Conservation (phyloP, 164 flowering plant species). For the Umbellularia californica region DNA sequence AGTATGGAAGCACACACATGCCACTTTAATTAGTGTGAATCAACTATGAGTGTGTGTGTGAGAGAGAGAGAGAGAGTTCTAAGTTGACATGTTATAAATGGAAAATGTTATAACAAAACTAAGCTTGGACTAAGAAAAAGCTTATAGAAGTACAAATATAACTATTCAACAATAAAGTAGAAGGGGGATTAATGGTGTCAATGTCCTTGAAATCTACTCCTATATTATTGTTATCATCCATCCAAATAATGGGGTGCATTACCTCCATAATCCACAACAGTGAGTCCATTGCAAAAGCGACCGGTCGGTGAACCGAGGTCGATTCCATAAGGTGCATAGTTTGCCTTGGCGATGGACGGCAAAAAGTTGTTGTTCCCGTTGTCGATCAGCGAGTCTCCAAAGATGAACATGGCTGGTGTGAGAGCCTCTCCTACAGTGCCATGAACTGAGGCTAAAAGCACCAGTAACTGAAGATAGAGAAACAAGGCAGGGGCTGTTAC, state of each 20-base stretch:
- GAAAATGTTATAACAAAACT: not conserved
- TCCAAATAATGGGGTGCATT: not conserved
- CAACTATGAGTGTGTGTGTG: too few species aligned
- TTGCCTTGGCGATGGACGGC: constrained; percentile 24
- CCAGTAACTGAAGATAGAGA: constrained; percentile 4
- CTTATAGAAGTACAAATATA: not conserved
- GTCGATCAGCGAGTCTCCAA: constrained; percentile 39
- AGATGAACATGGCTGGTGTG: constrained; percentile 37
- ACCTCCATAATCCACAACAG: constrained; percentile 40
- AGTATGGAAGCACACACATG: too few species aligned
- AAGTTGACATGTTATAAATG: not conserved
- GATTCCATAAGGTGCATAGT: constrained; percentile 40
- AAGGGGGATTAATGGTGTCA: not conserved
- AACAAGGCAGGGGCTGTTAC: not conserved
- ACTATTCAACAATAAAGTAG: not conserved
- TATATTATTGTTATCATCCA: not conserved
- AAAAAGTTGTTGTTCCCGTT: constrained; percentile 41
- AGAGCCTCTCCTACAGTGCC: not conserved
- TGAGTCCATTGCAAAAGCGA: constrained; percentile 39
- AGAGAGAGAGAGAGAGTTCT: not conserved
- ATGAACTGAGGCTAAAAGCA: not conserved
- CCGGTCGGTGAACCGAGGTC: constrained; percentile 37
- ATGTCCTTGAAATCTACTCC: too few species aligned
- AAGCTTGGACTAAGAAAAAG: not conserved
- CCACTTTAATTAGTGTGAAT: too few species aligned